Evolutionary conservation across 2,329 filamentous ascomycete genomes (phyloP).

Genomic region (Ophiosphaerella korrae): DNA sequence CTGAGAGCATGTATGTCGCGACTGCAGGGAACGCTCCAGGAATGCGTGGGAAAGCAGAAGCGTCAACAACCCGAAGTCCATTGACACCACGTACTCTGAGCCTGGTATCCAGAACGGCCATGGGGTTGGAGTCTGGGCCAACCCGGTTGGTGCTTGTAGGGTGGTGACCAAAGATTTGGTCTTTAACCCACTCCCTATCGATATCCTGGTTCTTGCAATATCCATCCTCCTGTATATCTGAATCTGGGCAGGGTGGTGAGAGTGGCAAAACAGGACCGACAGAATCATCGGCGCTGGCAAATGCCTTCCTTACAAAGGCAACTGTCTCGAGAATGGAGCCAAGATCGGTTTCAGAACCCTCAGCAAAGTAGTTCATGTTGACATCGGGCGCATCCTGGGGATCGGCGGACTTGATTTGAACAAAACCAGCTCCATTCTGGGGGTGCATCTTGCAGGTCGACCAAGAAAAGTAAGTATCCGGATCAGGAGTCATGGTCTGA

Average conservation of each 20-base stretch:
- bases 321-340: conserved; percentile 59
- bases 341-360: conserved; percentile 59
- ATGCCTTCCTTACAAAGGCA: conserved; percentile 62
- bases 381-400: conserved; percentile 67
- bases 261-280: conserved; percentile 36
- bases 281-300: conserved; percentile 59
- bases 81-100: conserved; percentile 52
- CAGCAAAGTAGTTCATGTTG: conserved; percentile 33
- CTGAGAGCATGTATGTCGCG: conserved; percentile 50
- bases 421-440: conserved; percentile 63
- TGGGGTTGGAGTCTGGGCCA: conserved; percentile 29
- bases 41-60: conserved; percentile 27
- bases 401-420: conserved; percentile 63
- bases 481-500: conserved; percentile 38
- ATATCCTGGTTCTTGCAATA: conserved; percentile 19
- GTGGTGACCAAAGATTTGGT: conserved; percentile 27
- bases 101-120: conserved; percentile 43
- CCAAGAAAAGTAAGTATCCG: conserved; percentile 44
- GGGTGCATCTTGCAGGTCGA: conserved; percentile 65
- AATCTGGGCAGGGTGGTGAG: conserved; percentile 47
- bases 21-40: conserved; percentile 60
- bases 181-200: conserved; percentile 25
- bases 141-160: conserved; percentile 25
- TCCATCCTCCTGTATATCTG: conserved; percentile 31
- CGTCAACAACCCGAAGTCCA: conserved; percentile 53